A percentile compares a stretch with the other conserved stretches of the same genome.
phyloP scores from a whole-genome alignment of 2,329 filamentous ascomycete genomes.

The Sporothrix globosa region DNA sequence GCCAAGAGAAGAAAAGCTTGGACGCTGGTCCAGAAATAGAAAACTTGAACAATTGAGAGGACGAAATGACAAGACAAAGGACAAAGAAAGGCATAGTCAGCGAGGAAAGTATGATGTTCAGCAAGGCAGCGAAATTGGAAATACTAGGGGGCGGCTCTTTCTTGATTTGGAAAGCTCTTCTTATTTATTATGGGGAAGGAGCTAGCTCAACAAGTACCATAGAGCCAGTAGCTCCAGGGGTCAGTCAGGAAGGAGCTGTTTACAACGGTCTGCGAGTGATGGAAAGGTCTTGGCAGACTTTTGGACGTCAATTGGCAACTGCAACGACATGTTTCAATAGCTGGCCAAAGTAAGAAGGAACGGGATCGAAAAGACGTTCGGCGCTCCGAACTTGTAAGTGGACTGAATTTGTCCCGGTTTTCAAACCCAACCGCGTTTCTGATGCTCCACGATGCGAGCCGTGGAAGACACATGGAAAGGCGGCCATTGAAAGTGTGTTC shows the following conservation, averaged over 20 bases:
- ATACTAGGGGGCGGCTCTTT: conserved; percentile 8
- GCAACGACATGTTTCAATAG: not conserved
- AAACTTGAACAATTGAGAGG: too few relatives aligned
- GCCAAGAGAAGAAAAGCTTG: not conserved
- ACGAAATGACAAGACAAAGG: not conserved
- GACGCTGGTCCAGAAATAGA: not conserved
- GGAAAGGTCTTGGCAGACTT: not conserved
- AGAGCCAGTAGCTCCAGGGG: conserved; percentile 7
- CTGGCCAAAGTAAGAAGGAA: not conserved
- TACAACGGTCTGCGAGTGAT: not conserved
- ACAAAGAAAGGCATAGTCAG: conserved; percentile 5
- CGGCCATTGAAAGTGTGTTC: not conserved
- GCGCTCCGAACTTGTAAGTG: not conserved
- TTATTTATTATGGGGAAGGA: conserved; percentile 24
- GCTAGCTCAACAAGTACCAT: conserved; percentile 10
- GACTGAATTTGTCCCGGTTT: not conserved
- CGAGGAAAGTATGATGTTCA: conserved; percentile 9
- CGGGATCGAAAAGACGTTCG: conserved; percentile 1
- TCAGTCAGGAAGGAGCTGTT: not conserved
- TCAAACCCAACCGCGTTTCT: conserved; percentile 9
- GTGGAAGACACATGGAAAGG: not conserved
- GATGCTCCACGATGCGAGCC: not conserved
- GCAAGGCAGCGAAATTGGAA: conserved; percentile 4
- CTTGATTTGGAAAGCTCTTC: conserved; percentile 24
- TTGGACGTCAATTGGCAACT: not conserved